A percentile compares a stretch with the other conserved stretches of the same genome.
Conservation (phyloP, 495 filamentous ascomycete genomes). For the Terfezia claveryi region DNA sequence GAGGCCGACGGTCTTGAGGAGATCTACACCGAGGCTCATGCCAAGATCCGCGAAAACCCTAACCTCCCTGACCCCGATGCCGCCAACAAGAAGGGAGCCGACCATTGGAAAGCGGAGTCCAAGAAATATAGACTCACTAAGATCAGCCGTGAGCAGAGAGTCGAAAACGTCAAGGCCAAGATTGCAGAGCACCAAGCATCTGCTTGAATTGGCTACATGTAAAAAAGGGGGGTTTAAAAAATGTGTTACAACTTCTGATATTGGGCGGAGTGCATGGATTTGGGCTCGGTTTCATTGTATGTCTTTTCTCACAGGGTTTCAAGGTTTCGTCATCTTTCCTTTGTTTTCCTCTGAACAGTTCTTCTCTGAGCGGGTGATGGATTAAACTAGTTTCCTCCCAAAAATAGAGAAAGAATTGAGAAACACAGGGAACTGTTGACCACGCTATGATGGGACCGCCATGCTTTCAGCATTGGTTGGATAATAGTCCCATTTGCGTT, state of each 20-base stretch:
- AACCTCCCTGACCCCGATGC: conserved; percentile 79
- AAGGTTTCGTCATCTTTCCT: background rate
- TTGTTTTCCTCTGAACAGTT: background rate
- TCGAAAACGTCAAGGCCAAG: conserved; percentile 61
- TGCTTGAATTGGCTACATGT: background rate
- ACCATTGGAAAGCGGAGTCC: conserved; percentile 87
- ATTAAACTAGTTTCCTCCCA: too few species aligned
- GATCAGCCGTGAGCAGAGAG: conserved; percentile 58
- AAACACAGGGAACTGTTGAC: background rate
- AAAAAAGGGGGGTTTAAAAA: background rate
- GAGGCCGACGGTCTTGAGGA: conserved; percentile 97
- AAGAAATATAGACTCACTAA: conserved; percentile 62
- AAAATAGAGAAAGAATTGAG: background rate
- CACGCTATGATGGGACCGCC: background rate
- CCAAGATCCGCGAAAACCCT: conserved; percentile 91
- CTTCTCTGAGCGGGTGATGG: too few species aligned
- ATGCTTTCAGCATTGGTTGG: background rate
- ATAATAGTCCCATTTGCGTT: background rate
- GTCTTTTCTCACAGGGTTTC: background rate
- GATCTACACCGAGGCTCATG: conserved; percentile 82
- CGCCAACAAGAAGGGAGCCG: conserved; percentile 74
- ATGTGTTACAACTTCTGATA: background rate
- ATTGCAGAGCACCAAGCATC: conserved; percentile 48
- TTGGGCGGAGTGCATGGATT: background rate
- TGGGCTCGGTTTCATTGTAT: background rate